Evolutionary conservation across 2,329 filamentous ascomycete species (phyloP).

Genomic region (Plectosphaerella cucumerina): DNA sequence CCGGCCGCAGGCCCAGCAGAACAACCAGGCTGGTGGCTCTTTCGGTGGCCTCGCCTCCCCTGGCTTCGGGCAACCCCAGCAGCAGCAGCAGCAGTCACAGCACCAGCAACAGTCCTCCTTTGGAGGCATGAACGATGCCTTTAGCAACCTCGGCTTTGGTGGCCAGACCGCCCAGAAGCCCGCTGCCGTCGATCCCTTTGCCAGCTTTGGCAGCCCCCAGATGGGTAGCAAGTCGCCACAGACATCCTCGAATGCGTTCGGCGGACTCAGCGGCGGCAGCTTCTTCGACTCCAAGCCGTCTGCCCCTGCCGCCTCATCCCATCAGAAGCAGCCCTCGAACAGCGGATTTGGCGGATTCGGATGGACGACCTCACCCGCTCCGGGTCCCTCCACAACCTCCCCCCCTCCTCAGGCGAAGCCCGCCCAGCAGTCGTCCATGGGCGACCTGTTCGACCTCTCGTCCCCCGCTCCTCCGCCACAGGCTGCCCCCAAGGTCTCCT

Average conservation of each 20-base stretch:
- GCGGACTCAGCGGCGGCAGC: conserved; percentile 63
- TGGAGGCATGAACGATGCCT: conserved; percentile 76
- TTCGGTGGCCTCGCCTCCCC: conserved; percentile 67
- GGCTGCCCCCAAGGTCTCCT: conserved; percentile 27
- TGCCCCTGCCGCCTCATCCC: conserved; percentile 45
- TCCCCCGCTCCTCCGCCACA: conserved; percentile 37
- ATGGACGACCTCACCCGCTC: conserved; percentile 47
- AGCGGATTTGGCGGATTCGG: conserved; percentile 66
- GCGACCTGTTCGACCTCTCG: conserved; percentile 78
- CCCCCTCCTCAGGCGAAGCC: conserved; percentile 29
- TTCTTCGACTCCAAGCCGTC: conserved; percentile 78
- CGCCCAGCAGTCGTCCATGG: conserved; percentile 53
- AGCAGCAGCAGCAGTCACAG: conserved; percentile 20
- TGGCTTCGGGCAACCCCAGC: conserved; percentile 23
- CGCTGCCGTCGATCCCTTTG: conserved; percentile 50
- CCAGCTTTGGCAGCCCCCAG: conserved; percentile 45
- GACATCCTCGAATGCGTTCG: conserved; percentile 36
- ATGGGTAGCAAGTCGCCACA: conserved; percentile 27
- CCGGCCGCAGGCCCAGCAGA: conserved; percentile 62
- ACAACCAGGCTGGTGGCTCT: conserved; percentile 51
- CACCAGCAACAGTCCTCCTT: conserved; percentile 43
- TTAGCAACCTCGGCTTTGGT: conserved; percentile 41
- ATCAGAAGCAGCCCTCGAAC: conserved; percentile 48
- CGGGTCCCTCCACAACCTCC: conserved; percentile 25
- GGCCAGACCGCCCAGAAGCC: conserved; percentile 37